Evolutionary conservation across 2,329 filamentous ascomycete genomes (phyloP), one percentile per base, ranked within the genome.

Genomic region (Penicillium hesseltinei): DNA sequence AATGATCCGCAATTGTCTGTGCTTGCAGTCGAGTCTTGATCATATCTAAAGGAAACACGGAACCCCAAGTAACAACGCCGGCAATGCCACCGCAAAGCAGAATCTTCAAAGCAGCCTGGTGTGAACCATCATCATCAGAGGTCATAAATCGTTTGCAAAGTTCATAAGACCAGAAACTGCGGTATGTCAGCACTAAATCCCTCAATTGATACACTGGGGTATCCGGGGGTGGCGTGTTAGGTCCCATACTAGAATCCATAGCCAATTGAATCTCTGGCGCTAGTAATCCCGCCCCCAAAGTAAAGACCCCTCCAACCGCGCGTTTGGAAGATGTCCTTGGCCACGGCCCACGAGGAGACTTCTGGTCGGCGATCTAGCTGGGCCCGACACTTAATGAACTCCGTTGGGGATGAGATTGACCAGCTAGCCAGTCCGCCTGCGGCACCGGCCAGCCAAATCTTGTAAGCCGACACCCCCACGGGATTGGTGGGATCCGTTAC

Each of bases 1-100:
- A 33, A 45, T 63, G 42, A 21, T 62, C 58, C 13, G 55, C 50
- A 45, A 70, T 71, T 4, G 73, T 75, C 74, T 94, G 90, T 1
- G 88, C 88, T 73, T 97, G 93, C n/a, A 97, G 83, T 52, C 91
- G 81, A 3, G 93, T 97, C 78, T 97, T 97, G 69, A 97, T 82
- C 46, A 96, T 88, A 73, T 97, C 93, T 17, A 97, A 76, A 0
- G 93, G 93, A 65, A 96, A 97, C 29, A 97, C 86, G 56, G 89
- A 93, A 5, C 85, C 87, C 93, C 93, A 97, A 0, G 92, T 95
- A 39, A 89, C 84, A 21, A 97, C 84, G 0, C 93, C 93, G 6
- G 93, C 92, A 49, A 97, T 72, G 0, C 93, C 93, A 45, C 93
- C 93, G 66, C 91, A 95, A 1, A 97, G 73, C 6, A 97, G 77